phyloP scores from a whole-genome alignment of 225 moss, liverwort and hornwort species.

The Neckera pumila region DNA sequence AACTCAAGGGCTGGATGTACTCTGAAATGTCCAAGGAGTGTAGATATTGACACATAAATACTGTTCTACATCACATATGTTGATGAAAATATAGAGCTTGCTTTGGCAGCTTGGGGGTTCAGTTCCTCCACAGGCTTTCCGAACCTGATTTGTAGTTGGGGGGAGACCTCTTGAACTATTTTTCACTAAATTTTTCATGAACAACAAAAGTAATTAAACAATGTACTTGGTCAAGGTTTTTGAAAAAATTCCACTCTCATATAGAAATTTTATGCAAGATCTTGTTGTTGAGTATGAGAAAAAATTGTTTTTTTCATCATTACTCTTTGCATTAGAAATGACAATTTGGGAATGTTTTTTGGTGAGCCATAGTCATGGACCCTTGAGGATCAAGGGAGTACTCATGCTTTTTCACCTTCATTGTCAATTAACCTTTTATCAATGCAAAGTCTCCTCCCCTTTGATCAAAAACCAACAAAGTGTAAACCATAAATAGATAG shows the following conservation, averaged over 20 bases:
- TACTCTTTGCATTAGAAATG: background rate
- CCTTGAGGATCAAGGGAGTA: accelerated
- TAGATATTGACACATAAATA: background rate
- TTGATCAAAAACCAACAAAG: too few species aligned
- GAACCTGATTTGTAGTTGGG: background rate
- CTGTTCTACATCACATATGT: background rate
- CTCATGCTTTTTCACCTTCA: background rate
- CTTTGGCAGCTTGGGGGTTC: slow-evolving; percentile 26
- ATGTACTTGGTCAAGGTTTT: background rate
- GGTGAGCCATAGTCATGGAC: accelerated
- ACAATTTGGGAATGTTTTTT: accelerated
- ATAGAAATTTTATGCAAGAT: background rate
- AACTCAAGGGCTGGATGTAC: background rate
- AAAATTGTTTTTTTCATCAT: background rate
- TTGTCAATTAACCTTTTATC: background rate
- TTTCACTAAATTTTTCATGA: background rate
- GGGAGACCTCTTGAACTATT: background rate
- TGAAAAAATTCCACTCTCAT: background rate
- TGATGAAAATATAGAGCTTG: slow-evolving; percentile 1
- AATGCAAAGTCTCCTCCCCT: background rate
- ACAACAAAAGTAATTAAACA: background rate
- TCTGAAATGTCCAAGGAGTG: background rate
- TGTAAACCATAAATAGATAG: background rate
- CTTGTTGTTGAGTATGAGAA: too few species aligned
- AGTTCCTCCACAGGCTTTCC: slow-evolving; percentile 23